Conservation (phyloP, 177 flowering plant genomes). For the Vitis hybrid region DNA sequence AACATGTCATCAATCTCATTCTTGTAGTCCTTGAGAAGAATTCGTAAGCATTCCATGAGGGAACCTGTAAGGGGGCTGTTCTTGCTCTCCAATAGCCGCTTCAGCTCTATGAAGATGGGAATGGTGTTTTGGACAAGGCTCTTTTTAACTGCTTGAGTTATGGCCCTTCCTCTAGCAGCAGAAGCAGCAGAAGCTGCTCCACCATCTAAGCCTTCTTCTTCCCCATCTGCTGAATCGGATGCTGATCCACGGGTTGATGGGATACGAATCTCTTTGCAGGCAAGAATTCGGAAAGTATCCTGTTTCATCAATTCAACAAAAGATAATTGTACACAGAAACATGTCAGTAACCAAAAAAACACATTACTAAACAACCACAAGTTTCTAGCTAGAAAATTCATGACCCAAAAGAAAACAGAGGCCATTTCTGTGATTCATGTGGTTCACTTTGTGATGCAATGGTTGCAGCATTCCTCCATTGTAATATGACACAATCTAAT, state of each 20-base stretch:
- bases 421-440: too few relatives aligned
- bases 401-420: too few relatives aligned
- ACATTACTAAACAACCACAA: not conserved
- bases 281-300: conserved; percentile 85
- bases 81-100: conserved; percentile 76
- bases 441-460: too few relatives aligned
- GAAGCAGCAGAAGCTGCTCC: conserved; percentile 34
- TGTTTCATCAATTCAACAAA: conserved; percentile 24
- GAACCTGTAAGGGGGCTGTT: conserved; percentile 91
- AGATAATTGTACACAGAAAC: not conserved
- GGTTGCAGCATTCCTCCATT: too few relatives aligned
- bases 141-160: conserved; percentile 83
- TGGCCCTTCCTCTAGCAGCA: conserved; percentile 65
- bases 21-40: conserved; percentile 90
- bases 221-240: conserved; percentile 58
- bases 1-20: conserved; percentile 90
- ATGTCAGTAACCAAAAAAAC: not conserved
- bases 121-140: conserved; percentile 85
- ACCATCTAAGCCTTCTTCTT: conserved; percentile 63
- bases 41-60: conserved; percentile 94
- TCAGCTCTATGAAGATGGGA: conserved; percentile 94
- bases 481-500: too few relatives aligned
- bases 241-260: conserved; percentile 56
- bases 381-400: too few relatives aligned
- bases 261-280: conserved; percentile 86